Conservation (phyloP, 805 yeast species). For the Komagataella pastoris region DNA sequence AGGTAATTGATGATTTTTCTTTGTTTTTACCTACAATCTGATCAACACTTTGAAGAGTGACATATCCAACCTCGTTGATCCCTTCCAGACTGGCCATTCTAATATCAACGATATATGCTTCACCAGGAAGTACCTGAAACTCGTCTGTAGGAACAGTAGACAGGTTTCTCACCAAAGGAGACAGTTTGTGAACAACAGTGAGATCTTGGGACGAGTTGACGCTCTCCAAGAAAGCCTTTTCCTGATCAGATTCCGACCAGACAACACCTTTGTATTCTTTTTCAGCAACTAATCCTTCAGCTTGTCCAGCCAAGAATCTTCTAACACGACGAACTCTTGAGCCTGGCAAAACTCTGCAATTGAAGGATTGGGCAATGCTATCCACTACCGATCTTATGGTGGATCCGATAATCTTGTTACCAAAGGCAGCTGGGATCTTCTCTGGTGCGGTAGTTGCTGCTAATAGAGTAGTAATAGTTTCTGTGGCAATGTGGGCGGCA, state of each 20-base stretch:
- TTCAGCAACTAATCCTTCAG: constrained; percentile 85
- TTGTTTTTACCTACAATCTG: constrained; percentile 50
- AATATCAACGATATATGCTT: constrained; percentile 77
- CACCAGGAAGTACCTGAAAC: constrained; percentile 63
- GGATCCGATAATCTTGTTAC: constrained; percentile 45
- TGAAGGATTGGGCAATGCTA: constrained; percentile 70
- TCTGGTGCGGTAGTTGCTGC: constrained; percentile 68
- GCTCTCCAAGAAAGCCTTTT: constrained; percentile 17
- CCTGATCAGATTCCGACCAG: constrained; percentile 79
- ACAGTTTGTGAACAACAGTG: constrained; percentile 21
- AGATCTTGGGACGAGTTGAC: constrained; percentile 22
- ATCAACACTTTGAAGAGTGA: constrained; percentile 57
- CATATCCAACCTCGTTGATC: constrained; percentile 44
- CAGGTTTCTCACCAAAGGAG: constrained; percentile 22
- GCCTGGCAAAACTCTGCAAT: constrained; percentile 83
- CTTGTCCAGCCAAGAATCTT: constrained; percentile 92
- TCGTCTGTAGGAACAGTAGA: constrained; percentile 71
- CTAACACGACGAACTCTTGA: constrained; percentile 85
- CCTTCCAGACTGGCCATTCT: constrained; percentile 58
- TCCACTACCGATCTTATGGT: constrained; percentile 68
- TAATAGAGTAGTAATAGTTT: constrained; percentile 67
- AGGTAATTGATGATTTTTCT: constrained; percentile 33
- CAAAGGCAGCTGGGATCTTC: constrained; percentile 46
- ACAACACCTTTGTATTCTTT: constrained; percentile 85
- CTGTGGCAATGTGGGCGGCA: constrained; percentile 83